Evolutionary conservation across 257 asterid species (phyloP).

Genomic region (Ligustrum vulgare): DNA sequence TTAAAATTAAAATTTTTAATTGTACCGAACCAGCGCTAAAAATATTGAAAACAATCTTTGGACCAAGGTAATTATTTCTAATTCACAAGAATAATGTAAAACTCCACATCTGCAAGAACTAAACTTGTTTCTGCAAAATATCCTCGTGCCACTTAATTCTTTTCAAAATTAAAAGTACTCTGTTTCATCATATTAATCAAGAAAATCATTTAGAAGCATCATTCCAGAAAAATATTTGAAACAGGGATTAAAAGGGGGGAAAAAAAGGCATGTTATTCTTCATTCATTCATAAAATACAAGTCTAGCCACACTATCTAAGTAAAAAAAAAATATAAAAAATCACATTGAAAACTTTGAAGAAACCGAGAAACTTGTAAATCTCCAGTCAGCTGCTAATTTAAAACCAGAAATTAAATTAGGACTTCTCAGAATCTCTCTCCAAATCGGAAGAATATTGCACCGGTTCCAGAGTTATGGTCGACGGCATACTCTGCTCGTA

Average conservation of each 20-base stretch:
- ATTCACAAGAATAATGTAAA: too few relatives aligned
- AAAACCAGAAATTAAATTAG: not conserved
- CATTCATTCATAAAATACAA: not conserved
- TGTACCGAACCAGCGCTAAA: too few relatives aligned
- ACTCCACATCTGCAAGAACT: too few relatives aligned
- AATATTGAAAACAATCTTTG: too few relatives aligned
- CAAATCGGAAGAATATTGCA: conserved; percentile 83
- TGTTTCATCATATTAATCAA: not conserved
- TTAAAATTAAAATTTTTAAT: too few relatives aligned
- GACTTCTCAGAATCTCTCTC: conserved; percentile 78
- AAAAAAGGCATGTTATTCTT: not conserved
- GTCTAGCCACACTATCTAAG: not conserved
- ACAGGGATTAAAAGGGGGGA: too few relatives aligned
- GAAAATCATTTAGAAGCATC: not conserved
- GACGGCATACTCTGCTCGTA: conserved; percentile 89
- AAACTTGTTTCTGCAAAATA: too few relatives aligned
- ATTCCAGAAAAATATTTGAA: not conserved
- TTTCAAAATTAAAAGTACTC: not conserved
- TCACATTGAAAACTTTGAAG: not conserved
- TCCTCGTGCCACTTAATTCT: too few relatives aligned
- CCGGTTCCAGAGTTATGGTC: conserved; percentile 95
- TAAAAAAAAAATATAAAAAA: not conserved
- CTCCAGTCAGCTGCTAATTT: conserved; percentile 21
- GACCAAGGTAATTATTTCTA: too few relatives aligned
- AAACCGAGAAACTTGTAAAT: conserved; percentile 21